Base-by-base conservation (phyloP, 208 protist species). In the Leishmania guyanensis region DNA sequence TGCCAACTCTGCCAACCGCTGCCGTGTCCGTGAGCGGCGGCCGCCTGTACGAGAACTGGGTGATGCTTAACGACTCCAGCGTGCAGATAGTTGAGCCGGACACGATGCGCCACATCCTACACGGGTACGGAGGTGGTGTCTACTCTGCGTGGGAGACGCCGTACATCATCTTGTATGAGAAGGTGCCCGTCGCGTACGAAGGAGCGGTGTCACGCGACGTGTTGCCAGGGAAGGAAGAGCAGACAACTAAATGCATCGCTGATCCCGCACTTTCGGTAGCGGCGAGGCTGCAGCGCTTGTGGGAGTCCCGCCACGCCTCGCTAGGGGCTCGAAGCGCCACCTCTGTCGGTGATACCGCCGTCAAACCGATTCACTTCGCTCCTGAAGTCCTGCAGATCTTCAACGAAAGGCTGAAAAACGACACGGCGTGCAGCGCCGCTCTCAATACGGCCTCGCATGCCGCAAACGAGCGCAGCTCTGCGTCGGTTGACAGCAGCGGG, bases 111-210 rank as follows among this genome's bases (percentile, higher is more conserved):
- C 74, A 56, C 39, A 77, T 94, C 36, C 70, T 94, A 48, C 29
- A 60, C 20, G 91, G 91, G 33, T 71, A 81, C 29, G 84, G 82
- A 46, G 68, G 84, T 22, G 87, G 85, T 39, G 86, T 92, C 8
- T 89, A 90, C 84, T 85, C 84, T 17, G 46, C 36, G 6, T 71
- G 83, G 70, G 91, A 95, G 82, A 93, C 89, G 6, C 86, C 89
- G 36, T 95, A 93, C 60, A 78, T 95, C 12, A 60, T 93, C 33
- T 82, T 95, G 12, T 95, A 95, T 62, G 89, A 93, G 79, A 81
- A 82, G 62, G 0, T 81, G 22, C 82, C 82, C 2, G 26, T 81
- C 20, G 79, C 58, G 33, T 85, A 70, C 64, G n/a, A 33, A n/a
- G 62, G 33, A 33, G 26, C 72, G 17, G 6, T 33, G 1, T 29